A percentile compares a stretch with the other conserved stretches of the same genome.
These are phyloP conservation scores for Alternaria ventricosa DNA, from an alignment of 2,329 filamentous ascomycete genomes.

Conservation along the genomic window DNA sequence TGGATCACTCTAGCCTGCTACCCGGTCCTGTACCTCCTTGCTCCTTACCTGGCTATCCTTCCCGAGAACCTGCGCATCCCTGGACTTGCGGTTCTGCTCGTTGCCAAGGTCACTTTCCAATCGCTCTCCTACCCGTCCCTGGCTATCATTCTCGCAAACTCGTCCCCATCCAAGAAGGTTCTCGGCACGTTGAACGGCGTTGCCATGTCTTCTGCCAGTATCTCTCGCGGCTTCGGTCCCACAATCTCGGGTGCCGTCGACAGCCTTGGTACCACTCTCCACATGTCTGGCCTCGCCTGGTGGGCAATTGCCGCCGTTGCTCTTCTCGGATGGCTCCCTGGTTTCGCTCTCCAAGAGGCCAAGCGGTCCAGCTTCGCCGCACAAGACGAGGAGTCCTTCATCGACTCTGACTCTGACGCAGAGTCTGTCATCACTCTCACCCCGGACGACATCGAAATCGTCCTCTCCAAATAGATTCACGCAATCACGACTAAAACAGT, in stretches of 20 bases:
- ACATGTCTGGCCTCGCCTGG: constrained; percentile 90
- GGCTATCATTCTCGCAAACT: constrained; percentile 86
- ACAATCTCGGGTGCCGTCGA: constrained; percentile 87
- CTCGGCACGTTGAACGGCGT: constrained; percentile 93
- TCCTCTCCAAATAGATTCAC: constrained; percentile 39
- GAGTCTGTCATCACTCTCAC: constrained; percentile 45
- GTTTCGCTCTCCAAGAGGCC: constrained; percentile 70
- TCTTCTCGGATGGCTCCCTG: constrained; percentile 63
- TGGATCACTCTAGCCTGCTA: constrained; percentile 81
- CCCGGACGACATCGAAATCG: constrained; percentile 36
- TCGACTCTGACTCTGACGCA: constrained; percentile 37
- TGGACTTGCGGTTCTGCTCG: constrained; percentile 77
- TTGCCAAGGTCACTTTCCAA: constrained; percentile 93
- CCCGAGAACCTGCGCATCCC: constrained; percentile 73
- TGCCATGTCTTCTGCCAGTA: constrained; percentile 86
- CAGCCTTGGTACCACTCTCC: constrained; percentile 76
- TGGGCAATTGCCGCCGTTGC: constrained; percentile 86
- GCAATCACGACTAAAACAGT: constrained; percentile 21
- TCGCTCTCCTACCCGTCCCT: constrained; percentile 91
- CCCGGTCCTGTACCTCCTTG: constrained; percentile 84
- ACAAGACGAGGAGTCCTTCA: constrained; percentile 42
- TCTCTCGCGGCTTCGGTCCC: constrained; percentile 87
- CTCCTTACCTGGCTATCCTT: constrained; percentile 87
- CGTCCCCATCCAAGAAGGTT: constrained; percentile 80
- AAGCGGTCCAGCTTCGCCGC: constrained; percentile 32